phyloP scores from a whole-genome alignment of 768 basidiomycete genomes.

The Lentinula raphanica region DNA sequence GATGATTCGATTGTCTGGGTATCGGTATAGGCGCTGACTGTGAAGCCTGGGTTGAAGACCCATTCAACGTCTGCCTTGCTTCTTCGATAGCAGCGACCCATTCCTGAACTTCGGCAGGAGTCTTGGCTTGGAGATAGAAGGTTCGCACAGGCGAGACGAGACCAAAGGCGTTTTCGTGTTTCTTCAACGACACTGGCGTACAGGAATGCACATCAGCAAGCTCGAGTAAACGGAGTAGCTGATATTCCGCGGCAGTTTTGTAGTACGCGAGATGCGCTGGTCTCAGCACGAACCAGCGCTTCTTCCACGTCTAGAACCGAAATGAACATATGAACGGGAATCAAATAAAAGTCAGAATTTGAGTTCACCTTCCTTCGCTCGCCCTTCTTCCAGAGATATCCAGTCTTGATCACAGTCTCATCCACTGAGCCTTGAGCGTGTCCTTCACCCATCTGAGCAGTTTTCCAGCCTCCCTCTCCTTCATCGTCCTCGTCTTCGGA shows the following conservation, averaged over 20 bases:
- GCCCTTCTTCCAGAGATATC: conserved; percentile 97
- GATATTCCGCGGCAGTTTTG: conserved; percentile 93
- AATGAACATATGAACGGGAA: conserved; percentile 6
- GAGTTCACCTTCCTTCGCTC: conserved; percentile 92
- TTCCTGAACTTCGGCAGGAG: conserved; percentile 62
- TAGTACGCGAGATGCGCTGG: conserved; percentile 93
- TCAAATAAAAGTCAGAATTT: conserved; percentile 14
- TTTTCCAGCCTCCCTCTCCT: conserved; percentile 62
- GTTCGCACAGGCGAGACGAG: conserved; percentile 88
- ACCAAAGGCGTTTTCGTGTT: conserved; percentile 84
- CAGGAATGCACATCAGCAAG: conserved; percentile 87
- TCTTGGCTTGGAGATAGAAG: conserved; percentile 83
- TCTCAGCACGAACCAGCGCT: conserved; percentile 95
- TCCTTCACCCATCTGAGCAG: conserved; percentile 37
- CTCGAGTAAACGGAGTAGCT: conserved; percentile 83
- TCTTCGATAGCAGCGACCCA: conserved; percentile 86
- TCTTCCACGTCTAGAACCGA: conserved; percentile 87
- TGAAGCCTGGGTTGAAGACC: conserved; percentile 53
- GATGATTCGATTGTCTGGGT: conserved; percentile 27
- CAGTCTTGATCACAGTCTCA: conserved; percentile 79
- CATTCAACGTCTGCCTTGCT: conserved; percentile 59
- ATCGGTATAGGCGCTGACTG: conserved; percentile 50
- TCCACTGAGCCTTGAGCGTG: conserved; percentile 45
- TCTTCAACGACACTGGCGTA: conserved; percentile 82
- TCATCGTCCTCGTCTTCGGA: conserved; percentile 72